A percentile compares a stretch with the other conserved stretches of the same genome.
These are phyloP conservation scores for Lactarius pseudohatsudake DNA, from an alignment of 768 basidiomycete species.

Conservation along the genomic window DNA sequence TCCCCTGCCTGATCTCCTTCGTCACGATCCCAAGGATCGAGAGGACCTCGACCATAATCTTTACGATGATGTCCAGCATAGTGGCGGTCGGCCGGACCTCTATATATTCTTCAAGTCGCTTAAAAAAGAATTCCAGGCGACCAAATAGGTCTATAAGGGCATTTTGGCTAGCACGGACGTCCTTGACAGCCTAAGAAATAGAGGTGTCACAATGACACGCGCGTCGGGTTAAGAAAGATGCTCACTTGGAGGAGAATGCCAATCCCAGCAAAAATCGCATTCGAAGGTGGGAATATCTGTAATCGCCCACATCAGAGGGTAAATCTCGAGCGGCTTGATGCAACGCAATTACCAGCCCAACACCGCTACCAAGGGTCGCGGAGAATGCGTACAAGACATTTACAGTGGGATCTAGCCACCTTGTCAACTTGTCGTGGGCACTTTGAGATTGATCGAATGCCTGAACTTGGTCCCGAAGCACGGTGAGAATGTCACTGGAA, in stretches of 20 bases:
- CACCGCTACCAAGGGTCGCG: background rate
- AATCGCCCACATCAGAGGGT: background rate
- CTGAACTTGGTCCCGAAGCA: background rate
- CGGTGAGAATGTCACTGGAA: background rate
- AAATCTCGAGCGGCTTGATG: background rate
- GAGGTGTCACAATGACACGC: background rate
- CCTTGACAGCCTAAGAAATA: background rate
- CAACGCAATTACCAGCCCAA: background rate
- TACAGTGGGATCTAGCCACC: background rate
- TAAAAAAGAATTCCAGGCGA: background rate
- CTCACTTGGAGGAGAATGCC: background rate
- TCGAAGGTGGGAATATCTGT: background rate
- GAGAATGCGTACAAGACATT: constrained; percentile 1
- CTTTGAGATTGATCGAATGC: background rate
- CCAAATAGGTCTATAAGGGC: background rate
- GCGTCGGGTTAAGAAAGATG: background rate
- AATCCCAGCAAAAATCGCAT: background rate
- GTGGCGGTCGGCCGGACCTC: background rate
- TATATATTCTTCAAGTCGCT: background rate
- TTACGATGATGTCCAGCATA: background rate
- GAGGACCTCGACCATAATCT: background rate
- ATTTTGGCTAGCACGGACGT: background rate
- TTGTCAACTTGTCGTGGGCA: background rate
- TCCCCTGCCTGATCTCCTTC: background rate
- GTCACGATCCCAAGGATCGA: background rate